Percentiles rank a stretch among this genome's conserved stretches.
Conservation (phyloP, 2,329 filamentous ascomycete genomes). For the Decorospora gaudefroyi region DNA sequence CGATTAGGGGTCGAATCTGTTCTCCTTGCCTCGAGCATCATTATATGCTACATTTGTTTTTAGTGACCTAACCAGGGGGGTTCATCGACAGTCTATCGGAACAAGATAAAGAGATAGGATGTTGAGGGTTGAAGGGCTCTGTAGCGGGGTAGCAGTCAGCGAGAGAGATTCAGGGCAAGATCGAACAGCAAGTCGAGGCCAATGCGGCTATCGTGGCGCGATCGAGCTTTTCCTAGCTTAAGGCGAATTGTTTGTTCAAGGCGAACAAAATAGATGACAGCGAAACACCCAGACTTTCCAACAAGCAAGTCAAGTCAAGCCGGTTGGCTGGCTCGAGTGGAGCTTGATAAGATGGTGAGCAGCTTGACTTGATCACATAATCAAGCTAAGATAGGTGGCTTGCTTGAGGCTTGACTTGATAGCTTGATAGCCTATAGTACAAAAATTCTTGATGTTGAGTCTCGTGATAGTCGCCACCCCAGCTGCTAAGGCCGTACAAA, state of each 20-base stretch:
- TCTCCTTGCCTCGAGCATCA: background rate
- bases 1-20: background rate
- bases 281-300: constrained; percentile 1
- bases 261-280: background rate
- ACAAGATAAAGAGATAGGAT: background rate
- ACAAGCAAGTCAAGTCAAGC: constrained; percentile 1
- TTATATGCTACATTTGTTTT: background rate
- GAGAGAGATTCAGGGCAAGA: background rate
- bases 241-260: background rate
- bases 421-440: constrained; percentile 3
- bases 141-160: background rate
- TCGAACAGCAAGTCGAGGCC: background rate
- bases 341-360: constrained; percentile 3
- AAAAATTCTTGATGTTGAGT: constrained; percentile 3
- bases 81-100: background rate
- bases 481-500: too few relatives aligned
- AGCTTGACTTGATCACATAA: constrained; percentile 1
- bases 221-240: background rate
- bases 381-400: constrained; percentile 3
- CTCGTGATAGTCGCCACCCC: too few relatives aligned
- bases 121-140: background rate
- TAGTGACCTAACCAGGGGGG: background rate
- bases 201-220: background rate
- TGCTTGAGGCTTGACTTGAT: constrained; percentile 7
- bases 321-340: constrained; percentile 1